These are phyloP conservation scores for Cystobasidium ongulense DNA, from an alignment of 768 basidiomycete species.

Conservation along the genomic window DNA sequence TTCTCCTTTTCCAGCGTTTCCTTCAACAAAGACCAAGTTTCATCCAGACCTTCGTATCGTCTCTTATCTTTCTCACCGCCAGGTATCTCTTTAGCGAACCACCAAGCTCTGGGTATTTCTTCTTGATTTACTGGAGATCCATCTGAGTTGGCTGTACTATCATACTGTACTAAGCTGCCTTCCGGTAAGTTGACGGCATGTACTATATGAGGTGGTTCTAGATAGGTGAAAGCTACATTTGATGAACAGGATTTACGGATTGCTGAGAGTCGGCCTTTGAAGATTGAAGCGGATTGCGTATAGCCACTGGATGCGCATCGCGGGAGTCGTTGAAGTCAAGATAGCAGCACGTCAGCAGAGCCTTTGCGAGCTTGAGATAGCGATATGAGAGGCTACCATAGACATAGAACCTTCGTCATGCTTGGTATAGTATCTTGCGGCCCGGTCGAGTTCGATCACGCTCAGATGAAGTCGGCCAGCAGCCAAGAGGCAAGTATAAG, in stretches of 20 bases:
- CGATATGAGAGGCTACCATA: neutral
- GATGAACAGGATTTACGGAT: constrained; percentile 10
- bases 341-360: neutral
- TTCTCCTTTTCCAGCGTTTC: constrained; percentile 22
- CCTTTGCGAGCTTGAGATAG: neutral
- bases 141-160: neutral
- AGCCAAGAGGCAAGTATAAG: neutral
- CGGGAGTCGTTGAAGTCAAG: neutral
- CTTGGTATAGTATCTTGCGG: neutral
- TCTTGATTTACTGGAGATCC: neutral
- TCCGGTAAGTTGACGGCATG: constrained; percentile 23
- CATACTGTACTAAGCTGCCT: constrained; percentile 24
- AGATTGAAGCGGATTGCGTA: constrained; percentile 29
- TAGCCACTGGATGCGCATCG: constrained; percentile 8
- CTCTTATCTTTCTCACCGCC: neutral
- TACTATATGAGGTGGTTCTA: constrained; percentile 26
- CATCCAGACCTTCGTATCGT: constrained; percentile 16
- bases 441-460: neutral
- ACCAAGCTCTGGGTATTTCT: constrained; percentile 23
- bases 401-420: constrained; percentile 27
- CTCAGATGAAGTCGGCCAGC: neutral
- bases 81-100: constrained; percentile 17
- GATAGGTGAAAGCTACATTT: constrained; percentile 5
- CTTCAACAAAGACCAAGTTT: constrained; percentile 22
- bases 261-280: constrained; percentile 16